phyloP scores from a whole-genome alignment of 2,329 filamentous ascomycete genomes.

The Tolypocladium guangdongense region DNA sequence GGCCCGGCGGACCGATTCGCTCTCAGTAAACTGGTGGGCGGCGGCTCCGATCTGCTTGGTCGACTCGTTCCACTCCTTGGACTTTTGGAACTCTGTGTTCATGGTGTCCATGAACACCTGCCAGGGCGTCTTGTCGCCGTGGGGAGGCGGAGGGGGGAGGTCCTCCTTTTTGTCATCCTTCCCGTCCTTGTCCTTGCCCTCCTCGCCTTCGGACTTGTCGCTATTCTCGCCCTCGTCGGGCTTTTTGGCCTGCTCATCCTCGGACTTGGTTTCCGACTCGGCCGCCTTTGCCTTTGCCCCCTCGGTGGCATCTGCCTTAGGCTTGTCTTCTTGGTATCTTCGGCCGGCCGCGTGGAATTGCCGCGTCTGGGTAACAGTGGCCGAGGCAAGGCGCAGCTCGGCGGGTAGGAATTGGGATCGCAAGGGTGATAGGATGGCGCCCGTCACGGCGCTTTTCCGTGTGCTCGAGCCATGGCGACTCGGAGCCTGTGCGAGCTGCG shows the following conservation, averaged over 20 bases:
- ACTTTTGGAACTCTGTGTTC: constrained; percentile 84
- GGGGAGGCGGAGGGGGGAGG: constrained; percentile 77
- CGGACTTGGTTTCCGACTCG: constrained; percentile 10
- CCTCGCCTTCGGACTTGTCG: constrained; percentile 34
- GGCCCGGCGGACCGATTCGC: constrained; percentile 78
- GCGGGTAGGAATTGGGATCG: constrained; percentile 33
- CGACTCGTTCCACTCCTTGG: constrained; percentile 98
- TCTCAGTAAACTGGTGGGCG: constrained; percentile 86
- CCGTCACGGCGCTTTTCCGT: constrained; percentile 14
- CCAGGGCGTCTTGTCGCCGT: constrained; percentile 97
- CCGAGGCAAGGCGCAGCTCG: constrained; percentile 22
- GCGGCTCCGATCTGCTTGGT: constrained; percentile 88
- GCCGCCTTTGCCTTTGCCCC: neutral
- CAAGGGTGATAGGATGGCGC: constrained; percentile 24
- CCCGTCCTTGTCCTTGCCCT: constrained; percentile 33
- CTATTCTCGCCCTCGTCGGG: constrained; percentile 27
- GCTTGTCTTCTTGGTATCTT: constrained; percentile 21
- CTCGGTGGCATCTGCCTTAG: constrained; percentile 9
- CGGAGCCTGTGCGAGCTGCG: constrained; percentile 19
- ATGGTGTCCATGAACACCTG: constrained; percentile 98
- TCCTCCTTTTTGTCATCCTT: constrained; percentile 55
- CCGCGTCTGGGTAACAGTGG: constrained; percentile 16
- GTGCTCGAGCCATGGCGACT: constrained; percentile 14
- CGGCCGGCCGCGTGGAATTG: constrained; percentile 20
- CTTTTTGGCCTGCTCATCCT: constrained; percentile 34